Conservation (phyloP, 2,329 filamentous ascomycete genomes). For the Exophiala dermatitidis region DNA sequence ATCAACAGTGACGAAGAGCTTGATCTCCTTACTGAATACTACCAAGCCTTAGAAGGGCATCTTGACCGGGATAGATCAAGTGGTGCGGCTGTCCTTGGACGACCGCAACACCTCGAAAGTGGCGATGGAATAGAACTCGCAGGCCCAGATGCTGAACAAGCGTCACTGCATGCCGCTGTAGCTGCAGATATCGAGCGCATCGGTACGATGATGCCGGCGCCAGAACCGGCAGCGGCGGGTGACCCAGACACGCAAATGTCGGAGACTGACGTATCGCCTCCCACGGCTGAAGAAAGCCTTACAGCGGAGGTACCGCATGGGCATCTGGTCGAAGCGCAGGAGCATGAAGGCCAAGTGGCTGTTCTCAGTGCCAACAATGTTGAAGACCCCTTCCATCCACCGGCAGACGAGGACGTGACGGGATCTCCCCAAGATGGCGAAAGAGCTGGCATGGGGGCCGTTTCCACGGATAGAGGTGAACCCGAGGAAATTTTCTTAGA, state of each 20-base stretch:
- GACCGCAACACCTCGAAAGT: neutral
- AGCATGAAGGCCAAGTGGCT: slow-evolving; percentile 6
- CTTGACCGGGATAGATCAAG: neutral
- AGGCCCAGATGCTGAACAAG: slow-evolving; percentile 22
- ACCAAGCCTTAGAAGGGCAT: neutral
- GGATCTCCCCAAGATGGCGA: slow-evolving; percentile 23
- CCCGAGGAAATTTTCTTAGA: slow-evolving; percentile 9
- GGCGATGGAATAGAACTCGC: slow-evolving; percentile 7
- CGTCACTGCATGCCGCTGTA: slow-evolving; percentile 21
- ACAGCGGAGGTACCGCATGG: slow-evolving; percentile 18
- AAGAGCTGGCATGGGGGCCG: slow-evolving; percentile 29
- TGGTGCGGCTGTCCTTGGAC: neutral
- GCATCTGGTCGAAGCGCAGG: slow-evolving; percentile 19
- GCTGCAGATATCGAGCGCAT: slow-evolving; percentile 9
- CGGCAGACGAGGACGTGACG: neutral
- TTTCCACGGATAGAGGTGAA: slow-evolving; percentile 18
- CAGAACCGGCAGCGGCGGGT: slow-evolving; percentile 1
- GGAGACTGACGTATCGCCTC: slow-evolving; percentile 8
- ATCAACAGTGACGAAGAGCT: slow-evolving; percentile 21
- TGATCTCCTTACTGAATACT: slow-evolving; percentile 17
- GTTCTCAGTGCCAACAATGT: neutral
- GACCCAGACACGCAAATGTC: slow-evolving; percentile 17
- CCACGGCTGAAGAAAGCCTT: slow-evolving; percentile 13
- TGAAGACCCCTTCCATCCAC: neutral
- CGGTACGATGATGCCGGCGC: neutral